Percentiles rank a stretch among this genome's conserved stretches.
Conservation (phyloP, 2,329 filamentous ascomycete species). For the Sarocladium oryzae region DNA sequence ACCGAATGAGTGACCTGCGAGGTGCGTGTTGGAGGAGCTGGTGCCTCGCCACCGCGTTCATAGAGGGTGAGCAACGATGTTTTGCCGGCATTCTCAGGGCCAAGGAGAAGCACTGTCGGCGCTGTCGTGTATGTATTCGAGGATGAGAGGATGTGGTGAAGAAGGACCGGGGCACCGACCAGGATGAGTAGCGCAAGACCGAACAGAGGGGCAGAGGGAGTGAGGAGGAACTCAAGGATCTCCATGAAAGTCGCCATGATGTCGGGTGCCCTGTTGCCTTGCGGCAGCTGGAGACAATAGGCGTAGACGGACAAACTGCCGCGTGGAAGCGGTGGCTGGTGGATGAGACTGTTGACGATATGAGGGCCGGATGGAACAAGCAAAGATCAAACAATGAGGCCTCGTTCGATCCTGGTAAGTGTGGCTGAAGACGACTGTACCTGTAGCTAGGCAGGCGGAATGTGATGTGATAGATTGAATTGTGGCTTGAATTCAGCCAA, state of each 20-base stretch:
- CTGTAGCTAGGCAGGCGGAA: too few species aligned
- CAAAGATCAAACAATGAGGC: too few species aligned
- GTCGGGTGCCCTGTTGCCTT: conserved; percentile 1
- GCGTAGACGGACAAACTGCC: too few species aligned
- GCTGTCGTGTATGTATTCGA: conserved; percentile 57
- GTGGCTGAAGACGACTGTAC: neutral
- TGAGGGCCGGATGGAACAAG: too few species aligned
- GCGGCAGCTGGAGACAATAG: too few species aligned
- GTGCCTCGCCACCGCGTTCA: conserved; percentile 41
- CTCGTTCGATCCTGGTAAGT: too few species aligned
- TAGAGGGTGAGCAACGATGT: conserved; percentile 77
- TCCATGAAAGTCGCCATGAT: conserved; percentile 32
- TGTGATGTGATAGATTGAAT: too few species aligned
- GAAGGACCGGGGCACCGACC: conserved; percentile 65
- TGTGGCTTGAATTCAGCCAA: too few species aligned
- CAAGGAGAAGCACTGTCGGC: conserved; percentile 74
- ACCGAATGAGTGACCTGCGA: conserved; percentile 43
- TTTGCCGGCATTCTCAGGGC: conserved; percentile 79
- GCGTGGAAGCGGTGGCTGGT: too few species aligned
- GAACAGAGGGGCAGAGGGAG: conserved; percentile 56
- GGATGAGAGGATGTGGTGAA: conserved; percentile 70
- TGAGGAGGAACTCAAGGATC: conserved; percentile 47
- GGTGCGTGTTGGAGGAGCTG: conserved; percentile 44
- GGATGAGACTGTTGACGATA: too few species aligned
- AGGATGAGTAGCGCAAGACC: conserved; percentile 64